Evolutionary conservation across 805 yeast species (phyloP), one percentile per base, ranked within the genome.

Genomic region (Teunomyces stri): DNA sequence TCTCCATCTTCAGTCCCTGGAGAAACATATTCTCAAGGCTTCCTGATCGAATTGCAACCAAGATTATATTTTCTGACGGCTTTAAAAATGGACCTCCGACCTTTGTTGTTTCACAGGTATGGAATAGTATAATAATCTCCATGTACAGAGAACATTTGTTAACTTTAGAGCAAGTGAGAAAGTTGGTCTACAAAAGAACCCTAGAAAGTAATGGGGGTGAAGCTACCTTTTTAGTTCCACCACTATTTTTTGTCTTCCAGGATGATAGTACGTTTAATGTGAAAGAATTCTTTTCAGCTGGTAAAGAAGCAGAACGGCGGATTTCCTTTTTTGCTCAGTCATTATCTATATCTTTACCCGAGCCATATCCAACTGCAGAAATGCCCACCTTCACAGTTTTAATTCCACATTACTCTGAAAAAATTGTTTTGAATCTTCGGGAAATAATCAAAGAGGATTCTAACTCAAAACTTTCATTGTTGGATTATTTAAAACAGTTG

Each of bases 401-500:
- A 15, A 60, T 78, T 18, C 82, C 82, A 4, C 83, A 78, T 54
- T 78, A 75, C 51, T 69, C 80, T 0, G 83, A 79, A 48, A 76
- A 74, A 51, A 74, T 79, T 16, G 54, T 79, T 1, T 51, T 78
- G 6, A 63, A 69, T 15, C 56, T 77, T 45, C 69, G 61, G 48
- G 82, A 79, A 44, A 68, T 78, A 1, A 74, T 79, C 30, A 73
- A 65, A 46, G 81, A 76, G 43, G 73, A 69, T 43, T 59, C 65
- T 12, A 61, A 66, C 18, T 76, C 81, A 1, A 76, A 73, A 50
- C 59, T 78, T 2, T 71, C 96, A 0, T 65, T 87, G n/a, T 68
- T 89, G 30, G 96, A 89, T 55, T 89, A 89, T 59, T 71, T 89
- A 55, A 87, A 88, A 56, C 78, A 79, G 45, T 70, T 89, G 45